A percentile compares a stretch with the other conserved stretches of the same genome.
Conservation (phyloP, 441 rosid species). For the Jatropha podagrica region DNA sequence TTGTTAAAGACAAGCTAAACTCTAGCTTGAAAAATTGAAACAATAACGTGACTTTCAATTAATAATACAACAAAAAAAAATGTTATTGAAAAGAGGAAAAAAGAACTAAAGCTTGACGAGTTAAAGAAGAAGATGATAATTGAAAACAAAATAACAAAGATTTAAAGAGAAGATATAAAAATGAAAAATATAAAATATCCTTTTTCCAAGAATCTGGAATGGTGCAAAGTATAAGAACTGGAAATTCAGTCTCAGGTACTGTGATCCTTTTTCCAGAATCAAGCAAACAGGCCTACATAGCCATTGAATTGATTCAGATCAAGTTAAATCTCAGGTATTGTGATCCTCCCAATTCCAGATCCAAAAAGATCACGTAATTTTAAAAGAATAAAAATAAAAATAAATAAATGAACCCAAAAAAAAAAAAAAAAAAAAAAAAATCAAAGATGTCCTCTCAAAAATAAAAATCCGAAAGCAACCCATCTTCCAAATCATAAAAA, state of each 20-base stretch:
- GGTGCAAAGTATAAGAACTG: conserved; percentile 19
- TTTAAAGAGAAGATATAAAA: conserved; percentile 19
- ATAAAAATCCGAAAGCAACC: conserved; percentile 8
- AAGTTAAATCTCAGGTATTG: conserved; percentile 19
- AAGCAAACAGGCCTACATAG: conserved; percentile 16
- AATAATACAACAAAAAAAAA: not conserved
- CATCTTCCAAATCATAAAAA: conserved; percentile 15
- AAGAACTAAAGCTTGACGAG: too few species aligned
- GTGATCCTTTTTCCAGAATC: not conserved
- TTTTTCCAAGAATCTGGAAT: conserved; percentile 30
- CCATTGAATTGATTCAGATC: conserved; percentile 30
- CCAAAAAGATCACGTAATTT: not conserved
- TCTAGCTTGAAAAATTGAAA: not conserved
- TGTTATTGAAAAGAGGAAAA: too few species aligned
- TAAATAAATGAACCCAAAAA: not conserved
- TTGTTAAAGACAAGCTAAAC: not conserved
- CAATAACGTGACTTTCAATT: not conserved
- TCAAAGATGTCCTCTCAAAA: not conserved
- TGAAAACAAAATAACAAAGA: conserved; percentile 32
- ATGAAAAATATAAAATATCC: conserved; percentile 30
- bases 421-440: not conserved
- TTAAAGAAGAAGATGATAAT: not conserved
- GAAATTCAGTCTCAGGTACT: conserved; percentile 4
- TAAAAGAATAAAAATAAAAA: not conserved
- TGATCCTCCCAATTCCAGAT: conserved; percentile 19